Evolutionary conservation across 2,329 filamentous ascomycete species (phyloP).

Genomic region (Colletotrichum tabaci): DNA sequence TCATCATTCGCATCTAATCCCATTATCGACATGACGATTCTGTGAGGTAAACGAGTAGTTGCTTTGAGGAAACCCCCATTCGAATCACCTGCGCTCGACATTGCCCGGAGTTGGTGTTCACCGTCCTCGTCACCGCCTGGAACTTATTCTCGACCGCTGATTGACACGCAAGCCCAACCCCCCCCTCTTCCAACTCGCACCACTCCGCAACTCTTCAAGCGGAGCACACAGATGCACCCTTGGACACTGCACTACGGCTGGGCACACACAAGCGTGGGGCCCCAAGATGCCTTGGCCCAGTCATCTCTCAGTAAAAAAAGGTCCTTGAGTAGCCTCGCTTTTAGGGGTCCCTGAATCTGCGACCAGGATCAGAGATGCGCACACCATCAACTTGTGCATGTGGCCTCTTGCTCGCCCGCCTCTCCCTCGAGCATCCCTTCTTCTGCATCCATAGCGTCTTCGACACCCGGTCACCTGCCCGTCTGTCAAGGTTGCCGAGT

Average conservation of each 20-base stretch:
- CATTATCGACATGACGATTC: neutral
- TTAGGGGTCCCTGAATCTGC: constrained; percentile 26
- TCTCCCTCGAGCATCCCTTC: constrained; percentile 5
- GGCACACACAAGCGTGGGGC: neutral
- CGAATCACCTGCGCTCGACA: neutral
- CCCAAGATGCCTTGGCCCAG: neutral
- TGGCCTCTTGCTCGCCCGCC: constrained; percentile 3
- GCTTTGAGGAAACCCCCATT: neutral
- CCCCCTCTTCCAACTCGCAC: neutral
- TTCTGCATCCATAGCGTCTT: neutral
- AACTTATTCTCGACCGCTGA: neutral
- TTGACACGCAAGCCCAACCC: neutral
- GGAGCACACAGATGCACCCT: neutral
- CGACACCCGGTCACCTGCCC: constrained; percentile 27
- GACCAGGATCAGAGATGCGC: constrained; percentile 2
- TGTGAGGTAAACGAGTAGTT: neutral
- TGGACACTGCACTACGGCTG: neutral
- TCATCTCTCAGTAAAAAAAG: neutral
- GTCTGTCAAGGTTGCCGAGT: neutral
- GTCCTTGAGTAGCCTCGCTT: constrained; percentile 25
- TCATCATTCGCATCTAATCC: neutral
- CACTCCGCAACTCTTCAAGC: neutral
- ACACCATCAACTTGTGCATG: constrained; percentile 9
- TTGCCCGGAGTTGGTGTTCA: neutral
- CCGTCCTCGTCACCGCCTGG: constrained; percentile 5